phyloP scores from a whole-genome alignment of 2,329 filamentous ascomycete species.

The Botrytis pseudocinerea region DNA sequence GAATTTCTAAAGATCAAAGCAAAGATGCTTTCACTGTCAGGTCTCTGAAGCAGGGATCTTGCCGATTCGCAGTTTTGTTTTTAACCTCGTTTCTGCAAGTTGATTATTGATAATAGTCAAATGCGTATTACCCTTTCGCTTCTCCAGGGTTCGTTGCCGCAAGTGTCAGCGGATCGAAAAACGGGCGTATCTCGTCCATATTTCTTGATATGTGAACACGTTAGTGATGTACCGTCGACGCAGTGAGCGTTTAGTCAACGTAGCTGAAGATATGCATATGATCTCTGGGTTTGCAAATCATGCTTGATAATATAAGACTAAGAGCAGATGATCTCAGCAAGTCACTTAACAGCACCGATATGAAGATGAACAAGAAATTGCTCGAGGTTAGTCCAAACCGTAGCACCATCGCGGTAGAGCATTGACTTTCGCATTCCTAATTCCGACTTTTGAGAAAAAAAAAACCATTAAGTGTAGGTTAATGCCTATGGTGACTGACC shows the following conservation, averaged over 20 bases:
- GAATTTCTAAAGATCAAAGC: background rate
- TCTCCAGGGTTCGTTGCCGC: background rate
- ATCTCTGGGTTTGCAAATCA: background rate
- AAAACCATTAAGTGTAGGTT: background rate
- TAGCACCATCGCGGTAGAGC: background rate
- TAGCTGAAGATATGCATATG: background rate
- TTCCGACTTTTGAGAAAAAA: background rate
- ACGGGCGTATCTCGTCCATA: background rate
- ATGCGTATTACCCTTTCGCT: background rate
- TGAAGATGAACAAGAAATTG: background rate
- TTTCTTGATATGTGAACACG: background rate
- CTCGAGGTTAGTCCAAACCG: too few species aligned
- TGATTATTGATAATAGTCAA: conserved; percentile 15
- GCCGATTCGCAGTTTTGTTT: background rate
- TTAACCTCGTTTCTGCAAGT: background rate
- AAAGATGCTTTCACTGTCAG: background rate
- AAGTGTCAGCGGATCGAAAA: background rate
- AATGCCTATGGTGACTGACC: background rate
- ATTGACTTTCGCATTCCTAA: background rate
- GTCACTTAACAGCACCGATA: background rate
- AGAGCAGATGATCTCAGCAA: background rate
- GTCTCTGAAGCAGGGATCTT: background rate
- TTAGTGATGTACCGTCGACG: background rate
- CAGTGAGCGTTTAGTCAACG: background rate
- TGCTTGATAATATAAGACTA: background rate